Percentiles rank a stretch among this genome's conserved stretches.
Conservation (phyloP, 2,329 filamentous ascomycete genomes). For the Fusarium succisae region DNA sequence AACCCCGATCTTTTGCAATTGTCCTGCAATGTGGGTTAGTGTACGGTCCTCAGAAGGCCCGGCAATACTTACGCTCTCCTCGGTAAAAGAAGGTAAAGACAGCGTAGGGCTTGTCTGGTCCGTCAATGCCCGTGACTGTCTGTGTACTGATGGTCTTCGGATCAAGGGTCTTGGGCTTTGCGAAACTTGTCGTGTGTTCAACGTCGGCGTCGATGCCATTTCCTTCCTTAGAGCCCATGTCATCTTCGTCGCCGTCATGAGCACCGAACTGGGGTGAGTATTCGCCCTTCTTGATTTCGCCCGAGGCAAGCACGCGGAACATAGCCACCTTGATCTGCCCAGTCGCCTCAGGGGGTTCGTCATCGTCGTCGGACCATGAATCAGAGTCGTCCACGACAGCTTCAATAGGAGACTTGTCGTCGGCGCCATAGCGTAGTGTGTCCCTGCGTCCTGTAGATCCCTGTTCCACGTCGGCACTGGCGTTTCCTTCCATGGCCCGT, state of each 20-base stretch:
- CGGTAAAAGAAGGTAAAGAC: constrained; percentile 98
- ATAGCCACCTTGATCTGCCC: constrained; percentile 98
- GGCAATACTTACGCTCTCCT: constrained; percentile 80
- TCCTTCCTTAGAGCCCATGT: constrained; percentile 57
- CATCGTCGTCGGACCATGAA: constrained; percentile 80
- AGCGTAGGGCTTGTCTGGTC: constrained; percentile 94
- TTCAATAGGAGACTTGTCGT: constrained; percentile 79
- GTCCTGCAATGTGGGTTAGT: constrained; percentile 66
- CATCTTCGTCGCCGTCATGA: constrained; percentile 89
- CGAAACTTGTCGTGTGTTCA: constrained; percentile 97
- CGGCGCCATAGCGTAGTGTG: constrained; percentile 82
- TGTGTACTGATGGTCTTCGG: constrained; percentile 98
- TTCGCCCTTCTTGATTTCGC: constrained; percentile 97
- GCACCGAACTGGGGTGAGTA: constrained; percentile 98
- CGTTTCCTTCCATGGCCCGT: constrained; percentile 56
- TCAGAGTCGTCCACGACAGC: constrained; percentile 74
- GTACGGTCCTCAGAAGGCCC: not conserved
- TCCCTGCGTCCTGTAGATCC: constrained; percentile 57
- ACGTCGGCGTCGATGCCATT: constrained; percentile 79
- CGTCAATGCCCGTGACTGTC: constrained; percentile 98
- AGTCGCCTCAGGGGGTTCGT: constrained; percentile 91
- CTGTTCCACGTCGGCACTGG: constrained; percentile 48
- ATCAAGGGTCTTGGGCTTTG: constrained; percentile 94
- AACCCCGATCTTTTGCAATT: constrained; percentile 97
- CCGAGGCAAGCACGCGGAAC: constrained; percentile 93